phyloP scores from a whole-genome alignment of 2,329 filamentous ascomycete species.

The Sporothrix luriei region DNA sequence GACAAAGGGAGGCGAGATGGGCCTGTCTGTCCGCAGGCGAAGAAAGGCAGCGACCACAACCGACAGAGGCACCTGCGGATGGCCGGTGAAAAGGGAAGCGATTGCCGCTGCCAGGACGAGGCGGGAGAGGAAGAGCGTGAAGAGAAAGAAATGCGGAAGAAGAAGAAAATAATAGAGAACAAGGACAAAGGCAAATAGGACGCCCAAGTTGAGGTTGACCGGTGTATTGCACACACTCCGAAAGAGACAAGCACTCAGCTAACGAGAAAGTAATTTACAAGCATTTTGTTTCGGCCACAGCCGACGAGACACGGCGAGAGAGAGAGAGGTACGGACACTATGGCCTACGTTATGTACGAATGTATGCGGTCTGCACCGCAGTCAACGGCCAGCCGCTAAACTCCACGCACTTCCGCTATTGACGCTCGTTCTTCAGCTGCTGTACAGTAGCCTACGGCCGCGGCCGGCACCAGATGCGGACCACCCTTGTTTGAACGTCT shows the following conservation, averaged over 20 bases:
- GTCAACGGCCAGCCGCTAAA: not conserved
- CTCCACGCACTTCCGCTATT: not conserved
- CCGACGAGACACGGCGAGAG: not conserved
- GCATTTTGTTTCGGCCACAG: not conserved
- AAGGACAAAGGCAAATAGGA: no score
- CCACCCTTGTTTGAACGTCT: not conserved
- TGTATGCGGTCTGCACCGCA: no score
- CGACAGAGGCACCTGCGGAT: not conserved
- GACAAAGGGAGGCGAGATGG: slow-evolving; percentile 22
- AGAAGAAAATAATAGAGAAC: not conserved
- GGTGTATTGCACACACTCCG: no score
- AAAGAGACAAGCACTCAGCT: no score
- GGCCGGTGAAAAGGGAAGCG: not conserved
- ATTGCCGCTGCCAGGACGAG: not conserved
- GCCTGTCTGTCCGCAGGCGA: no score
- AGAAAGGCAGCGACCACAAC: no score
- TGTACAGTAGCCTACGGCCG: slow-evolving; percentile 10
- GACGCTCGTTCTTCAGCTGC: not conserved
- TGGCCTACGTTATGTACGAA: not conserved
- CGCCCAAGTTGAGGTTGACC: no score
- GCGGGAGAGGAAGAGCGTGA: not conserved
- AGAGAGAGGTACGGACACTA: not conserved
- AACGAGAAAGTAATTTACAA: no score
- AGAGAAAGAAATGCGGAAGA: not conserved
- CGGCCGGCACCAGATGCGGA: not conserved